Evolutionary conservation across 2,329 filamentous ascomycete species (phyloP).

Genomic region (Plectosphaerella cucumerina): DNA sequence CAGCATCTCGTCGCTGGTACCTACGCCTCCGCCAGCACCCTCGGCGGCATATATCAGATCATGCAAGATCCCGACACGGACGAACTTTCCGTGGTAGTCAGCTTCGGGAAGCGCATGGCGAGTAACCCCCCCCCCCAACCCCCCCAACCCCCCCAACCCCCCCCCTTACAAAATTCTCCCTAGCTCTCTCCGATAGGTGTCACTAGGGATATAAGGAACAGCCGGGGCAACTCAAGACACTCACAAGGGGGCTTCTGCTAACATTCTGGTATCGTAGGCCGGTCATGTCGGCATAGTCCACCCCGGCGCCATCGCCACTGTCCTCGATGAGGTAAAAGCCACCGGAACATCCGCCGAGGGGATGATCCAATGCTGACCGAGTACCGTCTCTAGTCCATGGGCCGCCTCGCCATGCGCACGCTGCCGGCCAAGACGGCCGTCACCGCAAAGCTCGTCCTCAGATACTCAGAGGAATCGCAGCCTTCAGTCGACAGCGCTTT

Average conservation of each 20-base stretch:
- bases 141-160: too few relatives aligned
- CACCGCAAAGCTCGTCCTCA: constrained; percentile 5
- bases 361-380: too few relatives aligned
- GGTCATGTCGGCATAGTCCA: constrained; percentile 28
- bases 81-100: constrained; percentile 24
- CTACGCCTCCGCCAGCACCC: constrained; percentile 19
- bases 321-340: constrained; percentile 27
- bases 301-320: constrained; percentile 29
- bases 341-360: too few relatives aligned
- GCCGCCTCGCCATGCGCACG: constrained; percentile 11
- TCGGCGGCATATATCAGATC: constrained; percentile 28
- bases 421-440: constrained; percentile 4
- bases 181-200: too few relatives aligned
- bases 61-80: constrained; percentile 22
- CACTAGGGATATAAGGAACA: too few relatives aligned
- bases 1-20: constrained; percentile 29
- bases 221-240: too few relatives aligned
- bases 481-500: too few relatives aligned
- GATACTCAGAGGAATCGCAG: too few relatives aligned
- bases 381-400: constrained; percentile 25
- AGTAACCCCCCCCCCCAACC: too few relatives aligned
- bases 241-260: too few relatives aligned
- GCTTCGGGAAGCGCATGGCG: constrained; percentile 17
- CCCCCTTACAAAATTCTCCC: too few relatives aligned
- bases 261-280: background rate